phyloP scores from a whole-genome alignment of 1,284 basidiomycete genomes.

The Papiliotrema laurentii region DNA sequence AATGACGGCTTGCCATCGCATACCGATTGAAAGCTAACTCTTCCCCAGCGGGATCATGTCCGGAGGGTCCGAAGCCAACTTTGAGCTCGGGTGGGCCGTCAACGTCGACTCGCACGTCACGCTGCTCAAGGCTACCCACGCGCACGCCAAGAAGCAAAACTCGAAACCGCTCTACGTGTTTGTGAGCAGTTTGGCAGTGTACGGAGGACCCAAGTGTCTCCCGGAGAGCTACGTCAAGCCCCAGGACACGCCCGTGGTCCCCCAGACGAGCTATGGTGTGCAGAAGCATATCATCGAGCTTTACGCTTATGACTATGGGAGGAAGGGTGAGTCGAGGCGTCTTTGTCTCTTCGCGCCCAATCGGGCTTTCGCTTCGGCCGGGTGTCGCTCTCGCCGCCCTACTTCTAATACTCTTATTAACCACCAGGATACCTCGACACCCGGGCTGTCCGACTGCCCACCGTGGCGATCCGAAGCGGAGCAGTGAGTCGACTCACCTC shows the following conservation, averaged over 20 bases:
- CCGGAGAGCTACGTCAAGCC: slow-evolving; percentile 42
- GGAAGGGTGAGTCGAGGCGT: slow-evolving; percentile 42
- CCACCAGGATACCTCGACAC: slow-evolving; percentile 62
- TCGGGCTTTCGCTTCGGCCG: not conserved
- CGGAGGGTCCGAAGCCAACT: slow-evolving; percentile 62
- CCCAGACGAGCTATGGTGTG: slow-evolving; percentile 59
- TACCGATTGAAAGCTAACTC: not conserved
- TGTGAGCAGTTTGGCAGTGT: slow-evolving; percentile 61
- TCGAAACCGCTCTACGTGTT: slow-evolving; percentile 57
- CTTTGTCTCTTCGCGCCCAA: not conserved
- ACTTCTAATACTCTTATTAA: too few relatives aligned
- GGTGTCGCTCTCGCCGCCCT: slow-evolving; percentile 22
- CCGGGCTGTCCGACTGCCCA: slow-evolving; percentile 60
- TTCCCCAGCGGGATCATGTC: slow-evolving; percentile 62
- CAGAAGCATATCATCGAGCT: slow-evolving; percentile 60
- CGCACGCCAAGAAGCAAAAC: slow-evolving; percentile 38
- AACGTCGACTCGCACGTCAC: slow-evolving; percentile 60
- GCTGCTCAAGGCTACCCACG: slow-evolving; percentile 53
- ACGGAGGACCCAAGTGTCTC: slow-evolving; percentile 57
- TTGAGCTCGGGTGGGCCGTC: slow-evolving; percentile 57
- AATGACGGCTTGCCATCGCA: not conserved
- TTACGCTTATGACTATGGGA: slow-evolving; percentile 60
- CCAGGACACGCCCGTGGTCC: slow-evolving; percentile 55
- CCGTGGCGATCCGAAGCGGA: slow-evolving; percentile 59
- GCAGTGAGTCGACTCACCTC: slow-evolving; percentile 23